Conservation (phyloP, 2,329 filamentous ascomycete species). For the Cladosporium sp. region DNA sequence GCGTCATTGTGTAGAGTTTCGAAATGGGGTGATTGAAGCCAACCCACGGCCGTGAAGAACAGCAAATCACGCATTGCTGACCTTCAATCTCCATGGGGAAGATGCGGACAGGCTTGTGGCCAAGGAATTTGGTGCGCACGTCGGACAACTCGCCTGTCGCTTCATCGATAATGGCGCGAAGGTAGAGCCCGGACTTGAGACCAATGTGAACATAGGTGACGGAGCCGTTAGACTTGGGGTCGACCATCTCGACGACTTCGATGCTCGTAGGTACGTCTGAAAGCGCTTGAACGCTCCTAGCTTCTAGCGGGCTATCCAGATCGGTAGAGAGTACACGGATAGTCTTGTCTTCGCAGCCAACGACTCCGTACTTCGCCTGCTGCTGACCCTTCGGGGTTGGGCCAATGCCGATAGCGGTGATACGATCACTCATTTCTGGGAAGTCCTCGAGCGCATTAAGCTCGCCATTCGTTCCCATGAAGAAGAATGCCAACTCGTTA, state of each 20-base stretch:
- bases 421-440: conserved; percentile 89
- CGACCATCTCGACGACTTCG: conserved; percentile 90
- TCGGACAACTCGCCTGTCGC: conserved; percentile 93
- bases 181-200: conserved; percentile 88
- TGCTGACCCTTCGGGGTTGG: conserved; percentile 85
- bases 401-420: conserved; percentile 89
- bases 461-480: conserved; percentile 91
- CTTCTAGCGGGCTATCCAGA: conserved; percentile 75
- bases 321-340: conserved; percentile 61
- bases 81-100: conserved; percentile 86
- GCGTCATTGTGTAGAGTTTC: conserved; percentile 84
- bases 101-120: conserved; percentile 80
- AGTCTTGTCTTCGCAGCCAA: conserved; percentile 94
- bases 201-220: conserved; percentile 95
- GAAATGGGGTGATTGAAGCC: conserved; percentile 86
- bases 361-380: conserved; percentile 86
- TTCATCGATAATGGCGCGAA: conserved; percentile 90
- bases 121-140: conserved; percentile 88
- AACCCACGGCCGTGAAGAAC: conserved; percentile 93
- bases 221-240: conserved; percentile 80
- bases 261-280: conserved; percentile 84
- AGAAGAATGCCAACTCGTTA: conserved; percentile 95
- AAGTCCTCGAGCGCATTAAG: conserved; percentile 70
- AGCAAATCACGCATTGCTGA: conserved; percentile 66
- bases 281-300: conserved; percentile 88